Conservation (phyloP, 106 monocot species). For the Dactylorhiza incarnata region DNA sequence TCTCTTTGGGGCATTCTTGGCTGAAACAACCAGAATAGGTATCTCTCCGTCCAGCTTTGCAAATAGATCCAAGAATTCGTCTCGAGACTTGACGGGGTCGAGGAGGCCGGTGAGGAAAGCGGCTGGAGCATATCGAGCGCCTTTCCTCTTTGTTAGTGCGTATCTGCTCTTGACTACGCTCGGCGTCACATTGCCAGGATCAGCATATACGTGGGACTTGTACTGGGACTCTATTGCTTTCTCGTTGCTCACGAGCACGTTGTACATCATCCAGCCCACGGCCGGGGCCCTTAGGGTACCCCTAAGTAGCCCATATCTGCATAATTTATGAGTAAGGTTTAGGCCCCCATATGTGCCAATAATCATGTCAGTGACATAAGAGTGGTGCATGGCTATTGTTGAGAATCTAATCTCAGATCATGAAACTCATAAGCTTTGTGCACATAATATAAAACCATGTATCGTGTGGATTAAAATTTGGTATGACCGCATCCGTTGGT, state of each 20-base stretch:
- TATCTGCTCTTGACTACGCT: slow-evolving; percentile 64
- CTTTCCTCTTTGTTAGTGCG: slow-evolving; percentile 67
- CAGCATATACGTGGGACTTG: slow-evolving; percentile 91
- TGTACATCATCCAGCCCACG: slow-evolving; percentile 96
- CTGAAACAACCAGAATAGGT: slow-evolving; percentile 55
- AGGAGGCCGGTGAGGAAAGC: slow-evolving; percentile 92
- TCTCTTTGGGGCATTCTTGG: slow-evolving; percentile 58
- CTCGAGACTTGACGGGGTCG: slow-evolving; percentile 80
- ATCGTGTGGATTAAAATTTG: no score
- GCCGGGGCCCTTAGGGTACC: slow-evolving; percentile 86
- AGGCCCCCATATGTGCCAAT: neutral
- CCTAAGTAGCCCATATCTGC: slow-evolving; percentile 78
- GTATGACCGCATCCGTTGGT: no score
- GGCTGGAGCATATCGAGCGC: slow-evolving; percentile 85
- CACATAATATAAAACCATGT: no score
- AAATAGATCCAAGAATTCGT: slow-evolving; percentile 71
- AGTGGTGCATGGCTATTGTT: neutral
- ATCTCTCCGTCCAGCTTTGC: slow-evolving; percentile 51
- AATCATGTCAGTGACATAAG: neutral
- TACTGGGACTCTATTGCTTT: slow-evolving; percentile 88
- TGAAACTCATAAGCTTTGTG: no score
- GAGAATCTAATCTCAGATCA: no score
- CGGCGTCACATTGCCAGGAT: slow-evolving; percentile 74
- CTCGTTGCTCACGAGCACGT: slow-evolving; percentile 91
- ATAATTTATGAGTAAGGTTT: slow-evolving; percentile 7